These are phyloP conservation scores for Linnemannia exigua DNA, from an alignment of 192 early-diverging fungal species.

Conservation along the genomic window DNA sequence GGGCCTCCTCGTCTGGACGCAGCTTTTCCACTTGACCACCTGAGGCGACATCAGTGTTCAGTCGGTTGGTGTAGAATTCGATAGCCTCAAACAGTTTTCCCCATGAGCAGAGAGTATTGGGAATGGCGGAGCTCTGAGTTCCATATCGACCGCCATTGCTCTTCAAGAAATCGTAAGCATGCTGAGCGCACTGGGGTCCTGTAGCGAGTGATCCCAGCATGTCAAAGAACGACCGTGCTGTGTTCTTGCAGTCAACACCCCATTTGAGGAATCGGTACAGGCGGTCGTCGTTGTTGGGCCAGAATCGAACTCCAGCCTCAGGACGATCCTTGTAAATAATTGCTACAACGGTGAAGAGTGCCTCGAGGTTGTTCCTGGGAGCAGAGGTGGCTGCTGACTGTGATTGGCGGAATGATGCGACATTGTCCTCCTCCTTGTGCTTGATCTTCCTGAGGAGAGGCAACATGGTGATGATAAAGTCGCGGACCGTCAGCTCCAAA, in stretches of 20 bases:
- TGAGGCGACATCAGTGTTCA: constrained; percentile 61
- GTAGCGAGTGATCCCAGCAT: constrained; percentile 88
- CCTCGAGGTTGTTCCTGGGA: constrained; percentile 67
- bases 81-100: constrained; percentile 81
- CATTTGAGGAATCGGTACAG: constrained; percentile 75
- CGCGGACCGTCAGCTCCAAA: constrained; percentile 63
- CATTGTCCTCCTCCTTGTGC: constrained; percentile 77
- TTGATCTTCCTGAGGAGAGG: constrained; percentile 72
- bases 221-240: constrained; percentile 81
- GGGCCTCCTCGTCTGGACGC: constrained; percentile 76
- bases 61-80: constrained; percentile 70
- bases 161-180: constrained; percentile 60
- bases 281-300: constrained; percentile 69
- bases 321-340: constrained; percentile 81
- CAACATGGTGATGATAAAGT: constrained; percentile 71
- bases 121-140: constrained; percentile 42
- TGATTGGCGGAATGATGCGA: constrained; percentile 26
- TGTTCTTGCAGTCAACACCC: constrained; percentile 70
- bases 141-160: constrained; percentile 54
- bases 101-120: constrained; percentile 81
- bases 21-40: constrained; percentile 66
- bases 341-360: constrained; percentile 80
- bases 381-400: constrained; percentile 23
- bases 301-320: constrained; percentile 82
- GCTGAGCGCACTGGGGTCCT: constrained; percentile 71